Evolutionary conservation across 768 basidiomycete species (phyloP).

Genomic region (Mycena galericulata): DNA sequence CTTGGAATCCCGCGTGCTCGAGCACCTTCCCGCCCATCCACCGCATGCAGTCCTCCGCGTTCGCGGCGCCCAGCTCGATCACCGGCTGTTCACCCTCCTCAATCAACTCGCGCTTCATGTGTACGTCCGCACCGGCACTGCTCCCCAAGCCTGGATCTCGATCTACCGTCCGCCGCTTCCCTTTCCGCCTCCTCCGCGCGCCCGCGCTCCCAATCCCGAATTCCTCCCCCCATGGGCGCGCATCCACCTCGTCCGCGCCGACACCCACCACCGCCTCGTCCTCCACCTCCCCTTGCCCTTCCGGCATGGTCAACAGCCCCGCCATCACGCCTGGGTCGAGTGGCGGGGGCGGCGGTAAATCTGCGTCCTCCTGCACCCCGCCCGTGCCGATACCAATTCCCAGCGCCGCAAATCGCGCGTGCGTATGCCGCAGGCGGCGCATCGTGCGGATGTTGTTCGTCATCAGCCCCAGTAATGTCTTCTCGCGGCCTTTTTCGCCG

Average conservation of each 20-base stretch:
- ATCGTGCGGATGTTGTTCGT: conserved; percentile 83
- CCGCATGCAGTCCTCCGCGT: conserved; percentile 71
- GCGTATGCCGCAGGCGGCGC: conserved; percentile 77
- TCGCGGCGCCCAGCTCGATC: conserved; percentile 70
- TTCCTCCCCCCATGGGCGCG: conserved; percentile 65
- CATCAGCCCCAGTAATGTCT: conserved; percentile 75
- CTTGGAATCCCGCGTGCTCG: conserved; percentile 94
- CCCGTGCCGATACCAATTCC: conserved; percentile 38
- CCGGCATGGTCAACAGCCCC: conserved; percentile 50
- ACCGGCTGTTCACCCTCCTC: conserved; percentile 33
- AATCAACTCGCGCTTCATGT: background rate
- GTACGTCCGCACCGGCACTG: too few species aligned
- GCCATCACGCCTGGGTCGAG: background rate
- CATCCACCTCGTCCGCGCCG: conserved; percentile 65
- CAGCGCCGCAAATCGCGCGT: conserved; percentile 76
- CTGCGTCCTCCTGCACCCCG: conserved; percentile 37
- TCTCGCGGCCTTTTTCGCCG: conserved; percentile 50
- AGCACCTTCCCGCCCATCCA: conserved; percentile 84
- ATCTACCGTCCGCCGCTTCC: conserved; percentile 17
- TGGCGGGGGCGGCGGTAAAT: conserved; percentile 20
- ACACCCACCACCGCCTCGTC: conserved; percentile 51
- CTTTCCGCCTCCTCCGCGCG: conserved; percentile 17
- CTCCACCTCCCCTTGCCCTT: conserved; percentile 47
- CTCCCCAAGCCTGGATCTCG: background rate
- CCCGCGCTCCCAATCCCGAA: conserved; percentile 15